These are phyloP conservation scores for Ramaria rubella DNA, from an alignment of 768 basidiomycete genomes.

Conservation along the genomic window DNA sequence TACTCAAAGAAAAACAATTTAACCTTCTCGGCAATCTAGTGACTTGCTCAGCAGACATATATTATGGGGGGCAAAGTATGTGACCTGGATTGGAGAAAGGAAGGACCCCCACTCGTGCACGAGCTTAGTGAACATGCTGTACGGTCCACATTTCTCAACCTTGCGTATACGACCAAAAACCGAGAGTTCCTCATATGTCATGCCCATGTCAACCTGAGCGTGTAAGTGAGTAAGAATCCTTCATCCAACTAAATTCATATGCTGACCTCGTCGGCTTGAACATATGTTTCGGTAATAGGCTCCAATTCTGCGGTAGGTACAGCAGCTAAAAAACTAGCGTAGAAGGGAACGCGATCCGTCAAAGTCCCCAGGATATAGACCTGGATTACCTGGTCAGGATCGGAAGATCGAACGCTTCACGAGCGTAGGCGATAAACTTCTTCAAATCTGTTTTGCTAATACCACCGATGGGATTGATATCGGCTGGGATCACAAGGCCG, in stretches of 20 bases:
- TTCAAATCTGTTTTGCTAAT: conserved; percentile 98
- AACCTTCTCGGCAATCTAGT: conserved; percentile 92
- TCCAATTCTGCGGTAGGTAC: conserved; percentile 95
- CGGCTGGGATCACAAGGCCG: conserved; percentile 45
- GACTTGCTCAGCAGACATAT: background rate
- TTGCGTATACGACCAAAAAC: conserved; percentile 91
- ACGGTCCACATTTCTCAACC: conserved; percentile 95
- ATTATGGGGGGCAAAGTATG: conserved; percentile 10
- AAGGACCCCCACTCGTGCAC: conserved; percentile 87
- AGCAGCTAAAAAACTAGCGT: conserved; percentile 76
- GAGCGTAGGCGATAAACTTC: conserved; percentile 86
- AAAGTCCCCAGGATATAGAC: background rate
- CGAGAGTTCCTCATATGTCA: conserved; percentile 97
- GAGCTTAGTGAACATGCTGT: conserved; percentile 94
- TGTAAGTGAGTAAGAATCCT: conserved; percentile 6
- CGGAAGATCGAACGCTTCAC: conserved; percentile 73
- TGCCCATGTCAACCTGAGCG: conserved; percentile 89
- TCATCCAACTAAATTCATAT: background rate
- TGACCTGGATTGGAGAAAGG: conserved; percentile 76
- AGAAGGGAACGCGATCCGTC: background rate
- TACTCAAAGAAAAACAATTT: conserved; percentile 97
- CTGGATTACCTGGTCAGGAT: conserved; percentile 76
- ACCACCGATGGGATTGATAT: conserved; percentile 96
- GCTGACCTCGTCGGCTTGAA: conserved; percentile 88
- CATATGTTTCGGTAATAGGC: conserved; percentile 88